Conservation (phyloP, 2,329 filamentous ascomycete species). For the Chrysoporthe cubensis region DNA sequence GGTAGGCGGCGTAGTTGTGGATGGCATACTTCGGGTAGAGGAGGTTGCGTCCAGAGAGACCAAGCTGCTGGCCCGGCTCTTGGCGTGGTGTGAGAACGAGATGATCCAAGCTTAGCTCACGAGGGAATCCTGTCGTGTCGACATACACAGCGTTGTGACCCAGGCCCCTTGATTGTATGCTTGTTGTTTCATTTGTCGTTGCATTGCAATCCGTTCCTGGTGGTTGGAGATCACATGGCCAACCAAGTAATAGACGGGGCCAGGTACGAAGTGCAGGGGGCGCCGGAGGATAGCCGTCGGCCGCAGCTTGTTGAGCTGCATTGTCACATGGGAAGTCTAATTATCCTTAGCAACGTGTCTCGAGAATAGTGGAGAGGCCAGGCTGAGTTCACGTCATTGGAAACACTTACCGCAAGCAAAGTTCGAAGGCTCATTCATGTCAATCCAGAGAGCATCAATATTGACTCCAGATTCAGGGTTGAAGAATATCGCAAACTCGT, state of each 20-base stretch:
- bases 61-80: conserved; percentile 49
- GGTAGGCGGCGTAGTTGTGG: conserved; percentile 60
- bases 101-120: conserved; percentile 20
- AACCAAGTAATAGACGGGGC: conserved; percentile 70
- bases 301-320: conserved; percentile 40
- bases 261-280: conserved; percentile 66
- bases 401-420: conserved; percentile 45
- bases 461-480: conserved; percentile 66
- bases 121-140: not conserved
- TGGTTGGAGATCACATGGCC: conserved; percentile 70
- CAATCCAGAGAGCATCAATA: conserved; percentile 79
- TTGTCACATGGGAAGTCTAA: conserved; percentile 56
- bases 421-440: conserved; percentile 62
- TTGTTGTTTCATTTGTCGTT: conserved; percentile 27
- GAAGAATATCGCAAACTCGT: conserved; percentile 70
- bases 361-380: not conserved
- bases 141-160: not conserved
- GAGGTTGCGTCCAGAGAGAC: conserved; percentile 65
- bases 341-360: not conserved
- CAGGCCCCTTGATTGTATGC: conserved; percentile 15
- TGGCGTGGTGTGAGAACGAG: conserved; percentile 31
- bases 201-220: conserved; percentile 43
- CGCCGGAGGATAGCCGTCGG: conserved; percentile 58
- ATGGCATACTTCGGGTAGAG: conserved; percentile 69
- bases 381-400: not conserved